phyloP scores from a whole-genome alignment of 345 rosid genomes.

The Rhizophora apiculata region DNA sequence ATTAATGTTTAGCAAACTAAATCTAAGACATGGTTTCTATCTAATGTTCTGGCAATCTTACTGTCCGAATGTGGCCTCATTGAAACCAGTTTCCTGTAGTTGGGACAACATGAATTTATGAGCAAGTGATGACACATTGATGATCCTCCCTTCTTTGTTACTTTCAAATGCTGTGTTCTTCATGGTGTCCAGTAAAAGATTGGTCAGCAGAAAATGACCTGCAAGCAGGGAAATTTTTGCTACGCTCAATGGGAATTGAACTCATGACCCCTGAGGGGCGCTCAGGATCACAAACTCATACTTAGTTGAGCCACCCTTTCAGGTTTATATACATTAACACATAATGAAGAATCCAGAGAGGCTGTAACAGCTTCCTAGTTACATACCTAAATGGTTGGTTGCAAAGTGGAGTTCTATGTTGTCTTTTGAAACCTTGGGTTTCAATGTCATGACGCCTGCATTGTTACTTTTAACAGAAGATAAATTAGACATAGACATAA shows the following conservation, averaged over 20 bases:
- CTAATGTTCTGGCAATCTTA: too few relatives aligned
- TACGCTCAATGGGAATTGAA: not conserved
- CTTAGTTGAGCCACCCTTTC: not conserved
- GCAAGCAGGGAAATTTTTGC: constrained; percentile 6
- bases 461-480: constrained; percentile 43
- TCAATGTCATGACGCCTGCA: constrained; percentile 52
- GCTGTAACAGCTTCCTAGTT: not conserved
- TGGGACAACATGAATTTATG: constrained; percentile 40
- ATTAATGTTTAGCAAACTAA: not conserved
- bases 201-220: constrained; percentile 64
- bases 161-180: constrained; percentile 32
- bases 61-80: too few relatives aligned
- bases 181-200: constrained; percentile 14
- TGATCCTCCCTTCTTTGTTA: constrained; percentile 57
- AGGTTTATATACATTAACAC: not conserved
- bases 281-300: too few relatives aligned
- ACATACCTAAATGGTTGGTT: constrained; percentile 52
- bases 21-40: too few relatives aligned
- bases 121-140: constrained; percentile 47
- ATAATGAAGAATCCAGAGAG: not conserved
- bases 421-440: constrained; percentile 50
- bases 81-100: constrained; percentile 33
- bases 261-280: too few relatives aligned
- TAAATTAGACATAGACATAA: not conserved
- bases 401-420: constrained; percentile 53